Evolutionary conservation across 2,329 filamentous ascomycete genomes (phyloP).

Genomic region (Pyricularia grisea): DNA sequence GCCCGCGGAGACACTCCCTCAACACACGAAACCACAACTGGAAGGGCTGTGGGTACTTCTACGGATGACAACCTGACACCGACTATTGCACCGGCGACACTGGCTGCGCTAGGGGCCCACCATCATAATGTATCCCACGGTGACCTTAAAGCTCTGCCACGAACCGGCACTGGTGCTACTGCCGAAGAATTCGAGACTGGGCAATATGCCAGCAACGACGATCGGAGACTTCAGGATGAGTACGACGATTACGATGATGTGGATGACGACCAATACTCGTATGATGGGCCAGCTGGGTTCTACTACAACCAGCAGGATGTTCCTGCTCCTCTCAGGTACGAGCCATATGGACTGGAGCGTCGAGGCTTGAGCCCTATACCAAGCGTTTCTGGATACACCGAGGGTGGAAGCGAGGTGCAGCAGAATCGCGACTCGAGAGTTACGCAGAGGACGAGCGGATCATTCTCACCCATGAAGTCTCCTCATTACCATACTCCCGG

Average conservation of each 20-base stretch:
- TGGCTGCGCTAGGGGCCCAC: conserved; percentile 56
- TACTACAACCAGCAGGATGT: conserved; percentile 54
- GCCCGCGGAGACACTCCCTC: conserved; percentile 46
- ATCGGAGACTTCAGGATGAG: conserved; percentile 24
- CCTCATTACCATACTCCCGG: conserved; percentile 29
- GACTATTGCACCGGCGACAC: conserved; percentile 39
- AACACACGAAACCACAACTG: conserved; percentile 49
- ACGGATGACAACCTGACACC: conserved; percentile 59
- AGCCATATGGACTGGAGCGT: conserved; percentile 59
- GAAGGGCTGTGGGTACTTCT: conserved; percentile 53
- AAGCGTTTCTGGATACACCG: conserved; percentile 79
- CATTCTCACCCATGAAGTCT: conserved; percentile 51
- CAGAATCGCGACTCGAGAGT: conserved; percentile 47
- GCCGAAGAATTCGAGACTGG: conserved; percentile 39
- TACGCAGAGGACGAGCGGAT: conserved; percentile 39
- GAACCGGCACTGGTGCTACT: conserved; percentile 30
- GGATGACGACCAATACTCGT: conserved; percentile 27
- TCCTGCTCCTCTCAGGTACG: conserved; percentile 53
- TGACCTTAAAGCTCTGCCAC: conserved; percentile 45
- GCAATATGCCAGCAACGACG: conserved; percentile 32
- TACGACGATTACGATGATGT: conserved; percentile 35
- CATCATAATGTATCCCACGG: conserved; percentile 56
- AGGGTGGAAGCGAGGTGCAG: conserved; percentile 52
- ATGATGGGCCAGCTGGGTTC: conserved; percentile 25
- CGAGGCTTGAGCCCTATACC: conserved; percentile 81